Base-by-base conservation (phyloP, 139 green algal species). In the Auxenochlorella pyrenoidosa region DNA sequence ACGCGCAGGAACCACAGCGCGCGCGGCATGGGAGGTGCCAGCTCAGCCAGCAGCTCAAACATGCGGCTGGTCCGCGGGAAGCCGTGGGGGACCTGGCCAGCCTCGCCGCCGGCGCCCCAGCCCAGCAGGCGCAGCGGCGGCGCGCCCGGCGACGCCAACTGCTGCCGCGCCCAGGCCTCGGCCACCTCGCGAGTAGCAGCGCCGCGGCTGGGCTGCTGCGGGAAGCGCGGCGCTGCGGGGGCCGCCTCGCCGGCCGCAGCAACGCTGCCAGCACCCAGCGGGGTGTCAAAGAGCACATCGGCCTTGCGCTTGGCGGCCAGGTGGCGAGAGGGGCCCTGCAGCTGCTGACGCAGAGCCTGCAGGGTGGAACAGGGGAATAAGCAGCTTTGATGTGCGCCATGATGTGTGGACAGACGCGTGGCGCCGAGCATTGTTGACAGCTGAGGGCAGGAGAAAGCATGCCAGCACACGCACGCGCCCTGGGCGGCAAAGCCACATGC, bases 1-100 rank as follows among this genome's bases (percentile, higher is more conserved):
- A 89, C 80, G 19, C 82, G 89, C 44, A 89, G 38, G 26, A 90
- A 47, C 89, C 89, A 92, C 36, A 92, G 40, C 4, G 89, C 89
- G 18, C 89, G 82, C 3, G 89, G 86, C 54, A 92, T 32, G 1
- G 89, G 86, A 16, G 87, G 43, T 8, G 54, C 36, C 24, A 84
- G 38, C 82, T 89, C 76, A 34, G 89, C 76, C 40, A 92, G 77
- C 89, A 89, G 24, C 78, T 83, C 80, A 44, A 77, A 78, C 4
- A 75, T 63, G 3, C 76, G 73, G 75, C 2, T 24, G 54, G 54
- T 36, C 28, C 59, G 41, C 3, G 59, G 41, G 30, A 84, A 66
- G 84, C 84, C 59, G 21, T 78, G 75, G 12, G 84, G 75, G 24
- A 84, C 73, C 34, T 54, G 44, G 28, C 41, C 81, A 1, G 51